Evolutionary conservation across 768 basidiomycete species (phyloP).

Genomic region (Rhodotorula toruloides): DNA sequence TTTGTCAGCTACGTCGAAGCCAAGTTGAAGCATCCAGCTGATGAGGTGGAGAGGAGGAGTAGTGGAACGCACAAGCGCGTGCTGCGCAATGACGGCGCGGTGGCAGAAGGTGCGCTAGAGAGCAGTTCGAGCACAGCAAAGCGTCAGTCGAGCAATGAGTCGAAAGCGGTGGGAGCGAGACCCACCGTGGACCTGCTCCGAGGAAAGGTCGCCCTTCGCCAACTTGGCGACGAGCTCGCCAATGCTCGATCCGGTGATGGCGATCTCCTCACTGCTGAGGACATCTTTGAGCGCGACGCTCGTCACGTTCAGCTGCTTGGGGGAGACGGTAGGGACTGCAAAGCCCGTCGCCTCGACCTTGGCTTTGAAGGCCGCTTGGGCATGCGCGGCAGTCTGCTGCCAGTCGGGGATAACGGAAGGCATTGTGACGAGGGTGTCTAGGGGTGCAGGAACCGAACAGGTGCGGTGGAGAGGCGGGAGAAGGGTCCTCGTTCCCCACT

Average conservation of each 20-base stretch:
- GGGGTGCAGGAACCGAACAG: not conserved
- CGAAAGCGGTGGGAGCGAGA: not conserved
- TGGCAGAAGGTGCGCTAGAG: conserved; percentile 65
- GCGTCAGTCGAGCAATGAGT: not conserved
- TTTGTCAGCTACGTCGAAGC: too few relatives aligned
- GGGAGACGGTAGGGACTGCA: not conserved
- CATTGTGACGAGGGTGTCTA: not conserved
- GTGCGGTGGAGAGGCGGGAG: not conserved
- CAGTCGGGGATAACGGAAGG: not conserved
- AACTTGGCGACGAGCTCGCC: conserved; percentile 54
- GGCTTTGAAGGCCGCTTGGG: not conserved
- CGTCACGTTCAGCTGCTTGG: conserved; percentile 34
- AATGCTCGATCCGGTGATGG: conserved; percentile 58
- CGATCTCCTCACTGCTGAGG: conserved; percentile 56
- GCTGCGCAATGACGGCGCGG: conserved; percentile 69
- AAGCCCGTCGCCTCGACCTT: not conserved
- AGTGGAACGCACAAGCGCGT: conserved; percentile 59
- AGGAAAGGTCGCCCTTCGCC: conserved; percentile 56
- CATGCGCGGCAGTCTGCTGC: not conserved
- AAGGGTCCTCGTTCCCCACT: too few relatives aligned
- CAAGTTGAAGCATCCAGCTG: not conserved
- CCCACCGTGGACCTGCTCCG: conserved; percentile 40
- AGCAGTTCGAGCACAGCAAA: not conserved
- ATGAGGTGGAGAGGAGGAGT: not conserved
- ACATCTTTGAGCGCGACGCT: conserved; percentile 56